Conservation (phyloP, 768 basidiomycete genomes). For the Chalciporus piperatus region DNA sequence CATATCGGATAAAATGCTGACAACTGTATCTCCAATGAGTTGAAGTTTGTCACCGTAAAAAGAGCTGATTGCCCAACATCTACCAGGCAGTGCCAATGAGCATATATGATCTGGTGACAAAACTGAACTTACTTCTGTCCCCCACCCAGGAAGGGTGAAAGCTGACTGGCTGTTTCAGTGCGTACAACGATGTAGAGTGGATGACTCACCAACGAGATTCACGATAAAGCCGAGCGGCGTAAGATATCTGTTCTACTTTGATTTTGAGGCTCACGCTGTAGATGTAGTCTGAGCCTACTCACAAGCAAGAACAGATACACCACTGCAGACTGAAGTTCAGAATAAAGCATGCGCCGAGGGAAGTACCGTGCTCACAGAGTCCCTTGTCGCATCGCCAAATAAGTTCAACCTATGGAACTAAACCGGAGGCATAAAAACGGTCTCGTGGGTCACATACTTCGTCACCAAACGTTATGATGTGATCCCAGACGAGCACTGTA, state of each 20-base stretch:
- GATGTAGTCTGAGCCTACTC: constrained; percentile 5
- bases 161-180: constrained; percentile 9
- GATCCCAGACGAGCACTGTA: constrained; percentile 49
- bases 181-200: not conserved
- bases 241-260: constrained; percentile 56
- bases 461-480: constrained; percentile 37
- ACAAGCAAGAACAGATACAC: constrained; percentile 38
- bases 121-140: constrained; percentile 6
- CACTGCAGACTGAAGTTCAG: constrained; percentile 19
- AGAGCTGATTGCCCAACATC: constrained; percentile 7
- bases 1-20: constrained; percentile 45
- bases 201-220: constrained; percentile 40
- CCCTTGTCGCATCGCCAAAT: constrained; percentile 38
- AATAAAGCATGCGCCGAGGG: not conserved
- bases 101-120: not conserved
- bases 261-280: not conserved
- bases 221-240: constrained; percentile 62
- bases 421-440: not conserved
- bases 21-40: constrained; percentile 34
- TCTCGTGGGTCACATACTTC: constrained; percentile 26
- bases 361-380: constrained; percentile 24
- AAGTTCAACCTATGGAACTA: constrained; percentile 30
- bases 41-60: not conserved
- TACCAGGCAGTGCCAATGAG: constrained; percentile 1
- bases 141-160: constrained; percentile 15